These are phyloP conservation scores for Ormosia semicastrata DNA, from an alignment of 306 rosid genomes.

Conservation along the genomic window DNA sequence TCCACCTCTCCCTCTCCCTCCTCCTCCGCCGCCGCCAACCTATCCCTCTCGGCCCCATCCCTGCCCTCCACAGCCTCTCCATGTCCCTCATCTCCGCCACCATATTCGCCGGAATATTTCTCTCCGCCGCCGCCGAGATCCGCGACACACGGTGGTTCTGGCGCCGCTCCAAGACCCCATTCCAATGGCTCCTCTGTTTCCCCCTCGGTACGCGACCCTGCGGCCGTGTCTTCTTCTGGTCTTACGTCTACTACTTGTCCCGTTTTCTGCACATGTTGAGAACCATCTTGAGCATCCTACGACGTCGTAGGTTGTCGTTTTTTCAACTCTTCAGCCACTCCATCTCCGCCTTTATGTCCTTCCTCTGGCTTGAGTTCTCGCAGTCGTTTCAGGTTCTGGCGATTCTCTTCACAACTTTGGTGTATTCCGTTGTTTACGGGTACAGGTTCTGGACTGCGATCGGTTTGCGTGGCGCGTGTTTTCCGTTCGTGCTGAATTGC, in stretches of 20 bases:
- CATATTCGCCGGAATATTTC: conserved; percentile 64
- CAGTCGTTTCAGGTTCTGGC: conserved; percentile 82
- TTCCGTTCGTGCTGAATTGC: conserved; percentile 64
- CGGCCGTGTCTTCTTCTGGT: conserved; percentile 96
- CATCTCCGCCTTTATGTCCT: conserved; percentile 49
- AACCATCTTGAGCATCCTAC: conserved; percentile 44
- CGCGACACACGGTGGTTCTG: conserved; percentile 91
- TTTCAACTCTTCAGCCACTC: conserved; percentile 70
- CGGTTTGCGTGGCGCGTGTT: conserved; percentile 61
- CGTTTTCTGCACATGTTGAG: conserved; percentile 75
- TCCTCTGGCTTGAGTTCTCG: conserved; percentile 84
- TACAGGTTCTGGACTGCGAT: conserved; percentile 74
- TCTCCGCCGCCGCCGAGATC: conserved; percentile 74
- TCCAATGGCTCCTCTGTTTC: conserved; percentile 86
- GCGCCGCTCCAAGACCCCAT: conserved; percentile 68
- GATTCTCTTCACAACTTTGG: conserved; percentile 59
- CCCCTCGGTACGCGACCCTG: conserved; percentile 86
- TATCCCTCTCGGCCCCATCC: conserved; percentile 68
- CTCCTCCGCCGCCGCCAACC: conserved; percentile 42
- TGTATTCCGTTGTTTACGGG: conserved; percentile 60
- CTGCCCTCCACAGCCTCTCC: conserved; percentile 69
- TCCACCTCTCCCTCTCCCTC: conserved; percentile 42
- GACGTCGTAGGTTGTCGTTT: conserved; percentile 45
- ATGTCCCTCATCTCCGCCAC: conserved; percentile 71
- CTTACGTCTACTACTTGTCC: conserved; percentile 70